Evolutionary conservation across 345 rosid genomes (phyloP).

Genomic region (Lagerstroemia speciosa): DNA sequence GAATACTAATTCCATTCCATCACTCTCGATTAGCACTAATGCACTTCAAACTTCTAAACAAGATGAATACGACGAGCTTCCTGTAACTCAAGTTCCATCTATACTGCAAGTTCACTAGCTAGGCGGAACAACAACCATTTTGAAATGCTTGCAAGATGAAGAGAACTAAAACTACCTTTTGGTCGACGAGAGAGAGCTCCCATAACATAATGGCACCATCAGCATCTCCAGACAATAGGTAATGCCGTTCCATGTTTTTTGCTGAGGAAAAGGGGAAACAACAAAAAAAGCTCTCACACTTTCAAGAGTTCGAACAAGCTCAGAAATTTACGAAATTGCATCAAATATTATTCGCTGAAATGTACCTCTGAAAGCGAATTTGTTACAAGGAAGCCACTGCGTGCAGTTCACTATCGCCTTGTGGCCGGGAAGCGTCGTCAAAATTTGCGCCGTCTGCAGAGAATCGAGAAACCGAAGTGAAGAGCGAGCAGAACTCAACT

Average conservation of each 20-base stretch:
- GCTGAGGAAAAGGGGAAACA: conserved; percentile 27
- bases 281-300: neutral
- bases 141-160: neutral
- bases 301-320: neutral
- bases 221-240: conserved; percentile 81
- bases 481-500: neutral
- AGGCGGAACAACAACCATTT: neutral
- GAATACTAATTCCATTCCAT: too few species aligned
- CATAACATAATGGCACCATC: conserved; percentile 62
- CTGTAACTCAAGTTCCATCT: neutral
- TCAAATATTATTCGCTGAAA: neutral
- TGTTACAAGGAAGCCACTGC: conserved; percentile 71
- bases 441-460: conserved; percentile 61
- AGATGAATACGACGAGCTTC: conserved; percentile 4
- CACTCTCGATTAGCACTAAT: too few species aligned
- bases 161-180: conserved; percentile 31
- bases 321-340: neutral
- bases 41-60: neutral
- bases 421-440: conserved; percentile 84
- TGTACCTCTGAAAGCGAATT: conserved; percentile 71
- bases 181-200: conserved; percentile 50
- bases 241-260: conserved; percentile 44
- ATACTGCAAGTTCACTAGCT: conserved; percentile 1
- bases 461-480: neutral
- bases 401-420: conserved; percentile 80